Evolutionary conservation across 2,329 filamentous ascomycete genomes (phyloP), one percentile per base, ranked within the genome.

Genomic region (Myriosclerotinia curreyana): DNA sequence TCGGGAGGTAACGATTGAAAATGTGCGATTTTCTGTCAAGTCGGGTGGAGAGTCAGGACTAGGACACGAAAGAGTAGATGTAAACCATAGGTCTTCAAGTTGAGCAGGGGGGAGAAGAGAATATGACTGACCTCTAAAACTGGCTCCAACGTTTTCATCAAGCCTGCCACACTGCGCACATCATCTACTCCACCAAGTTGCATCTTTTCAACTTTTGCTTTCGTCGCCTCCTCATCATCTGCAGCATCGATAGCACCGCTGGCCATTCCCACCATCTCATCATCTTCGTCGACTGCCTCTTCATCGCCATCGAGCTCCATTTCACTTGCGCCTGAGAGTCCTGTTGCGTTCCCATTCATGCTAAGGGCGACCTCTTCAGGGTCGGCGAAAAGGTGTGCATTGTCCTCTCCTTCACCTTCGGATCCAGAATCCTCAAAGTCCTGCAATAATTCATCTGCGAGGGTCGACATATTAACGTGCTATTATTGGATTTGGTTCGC

Each of bases 371-470:
- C 74, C 38, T 79, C 76, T 60, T 79, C 77, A 49, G 80, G 76
- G 65, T 77, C 71, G 44, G 75, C 71, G 68, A 81, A 77, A 36
- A 78, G 73, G 40, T 73, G 75, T 66, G 81, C 79, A 60, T 82
- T 79, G 64, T 84, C 80, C 40, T 85, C 80, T 44, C 86, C 85
- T 67, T 88, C 88, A 46, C 83, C 85, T 71, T 95, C 91, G 60
- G 91, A 91, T 60, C 87, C 92, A 7, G 87, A 91, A 74, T 96
- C 91, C 72, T 92, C 92, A 69, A 96, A 95, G 75, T 96, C 92
- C 73, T 95, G 91, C 71, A 98, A 82, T 14, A 99, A 84, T 76
- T 98, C 94, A 73, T 98, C 93, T 67, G 91, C 94, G 68, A 96
- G 83, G 52, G 92, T 96, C 75, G 94, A 92, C 92, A 97, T 96